These are phyloP conservation scores for Hysterangium stoloniferum DNA, from an alignment of 768 basidiomycete genomes.

Conservation along the genomic window DNA sequence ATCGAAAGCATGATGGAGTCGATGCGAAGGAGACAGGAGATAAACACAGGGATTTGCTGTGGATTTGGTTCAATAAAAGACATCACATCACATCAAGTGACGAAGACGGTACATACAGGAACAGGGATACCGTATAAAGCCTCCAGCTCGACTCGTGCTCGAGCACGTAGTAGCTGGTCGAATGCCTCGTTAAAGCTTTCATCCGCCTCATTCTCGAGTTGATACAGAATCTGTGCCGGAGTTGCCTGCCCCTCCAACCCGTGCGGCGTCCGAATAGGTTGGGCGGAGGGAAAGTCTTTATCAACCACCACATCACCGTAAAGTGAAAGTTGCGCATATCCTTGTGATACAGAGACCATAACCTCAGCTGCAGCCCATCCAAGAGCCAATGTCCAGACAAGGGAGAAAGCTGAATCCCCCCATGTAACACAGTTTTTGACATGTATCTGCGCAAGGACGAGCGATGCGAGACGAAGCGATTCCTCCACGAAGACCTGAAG, in stretches of 20 bases:
- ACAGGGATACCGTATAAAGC: constrained; percentile 73
- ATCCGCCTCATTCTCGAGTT: background rate
- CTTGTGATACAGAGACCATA: constrained; percentile 55
- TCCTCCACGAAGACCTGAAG: constrained; percentile 46
- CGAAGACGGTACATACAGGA: constrained; percentile 46
- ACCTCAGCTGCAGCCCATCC: constrained; percentile 72
- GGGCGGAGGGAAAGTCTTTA: background rate
- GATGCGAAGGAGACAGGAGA: constrained; percentile 68
- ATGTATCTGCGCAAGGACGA: constrained; percentile 50
- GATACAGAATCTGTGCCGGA: no score
- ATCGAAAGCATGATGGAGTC: constrained; percentile 66
- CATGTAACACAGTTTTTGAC: constrained; percentile 20
- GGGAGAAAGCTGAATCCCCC: constrained; percentile 46
- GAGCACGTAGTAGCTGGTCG: constrained; percentile 50
- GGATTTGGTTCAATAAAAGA: constrained; percentile 12
- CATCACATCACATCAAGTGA: background rate
- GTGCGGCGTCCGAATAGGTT: no score
- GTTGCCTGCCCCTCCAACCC: no score
- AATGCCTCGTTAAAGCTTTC: constrained; percentile 33
- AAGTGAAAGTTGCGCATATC: constrained; percentile 57
- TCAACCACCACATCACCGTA: constrained; percentile 51
- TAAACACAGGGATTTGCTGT: constrained; percentile 57
- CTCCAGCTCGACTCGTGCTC: constrained; percentile 68
- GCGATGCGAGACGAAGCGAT: constrained; percentile 44
- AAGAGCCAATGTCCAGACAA: constrained; percentile 72